These are phyloP conservation scores for Aspergillus spinulosporus DNA, from an alignment of 2,329 filamentous ascomycete species.

Conservation along the genomic window DNA sequence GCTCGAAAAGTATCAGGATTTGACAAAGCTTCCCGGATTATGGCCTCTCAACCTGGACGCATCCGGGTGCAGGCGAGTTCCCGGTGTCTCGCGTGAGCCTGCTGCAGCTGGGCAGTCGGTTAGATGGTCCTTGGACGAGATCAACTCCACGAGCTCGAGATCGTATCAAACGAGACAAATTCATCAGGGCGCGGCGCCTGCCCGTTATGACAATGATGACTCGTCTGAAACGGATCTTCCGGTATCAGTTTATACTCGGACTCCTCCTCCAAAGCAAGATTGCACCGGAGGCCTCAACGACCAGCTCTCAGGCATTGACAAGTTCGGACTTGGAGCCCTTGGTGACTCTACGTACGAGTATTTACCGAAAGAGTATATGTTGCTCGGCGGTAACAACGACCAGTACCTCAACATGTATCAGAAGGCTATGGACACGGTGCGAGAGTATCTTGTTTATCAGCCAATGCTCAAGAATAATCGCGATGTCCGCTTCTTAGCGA, in stretches of 20 bases:
- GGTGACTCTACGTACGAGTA: slow-evolving; percentile 54
- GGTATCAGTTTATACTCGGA: slow-evolving; percentile 14
- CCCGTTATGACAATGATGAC: slow-evolving; percentile 23
- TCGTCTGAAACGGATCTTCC: slow-evolving; percentile 5
- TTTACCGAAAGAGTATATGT: slow-evolving; percentile 51
- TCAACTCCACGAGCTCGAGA: slow-evolving; percentile 3
- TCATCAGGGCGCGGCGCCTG: slow-evolving; percentile 30
- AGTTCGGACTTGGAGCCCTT: slow-evolving; percentile 46
- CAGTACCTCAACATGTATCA: slow-evolving; percentile 49
- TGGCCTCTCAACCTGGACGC: slow-evolving; percentile 78
- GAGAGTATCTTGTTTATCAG: slow-evolving; percentile 45
- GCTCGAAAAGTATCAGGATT: slow-evolving; percentile 71
- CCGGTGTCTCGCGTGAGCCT: slow-evolving; percentile 19
- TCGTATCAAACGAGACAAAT: slow-evolving; percentile 23
- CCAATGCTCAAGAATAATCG: slow-evolving; percentile 47
- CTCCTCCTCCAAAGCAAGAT: slow-evolving; percentile 22
- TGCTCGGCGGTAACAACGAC: slow-evolving; percentile 45
- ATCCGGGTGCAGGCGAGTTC: slow-evolving; percentile 67
- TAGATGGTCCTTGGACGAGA: neutral
- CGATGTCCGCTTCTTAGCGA: slow-evolving; percentile 45
- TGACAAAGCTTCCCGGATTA: slow-evolving; percentile 71
- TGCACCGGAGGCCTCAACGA: slow-evolving; percentile 44
- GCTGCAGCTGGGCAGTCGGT: slow-evolving; percentile 12
- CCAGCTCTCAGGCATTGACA: slow-evolving; percentile 37
- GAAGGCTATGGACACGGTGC: slow-evolving; percentile 40